Conservation (phyloP, 805 yeast species). For the Candida peoriensis region DNA sequence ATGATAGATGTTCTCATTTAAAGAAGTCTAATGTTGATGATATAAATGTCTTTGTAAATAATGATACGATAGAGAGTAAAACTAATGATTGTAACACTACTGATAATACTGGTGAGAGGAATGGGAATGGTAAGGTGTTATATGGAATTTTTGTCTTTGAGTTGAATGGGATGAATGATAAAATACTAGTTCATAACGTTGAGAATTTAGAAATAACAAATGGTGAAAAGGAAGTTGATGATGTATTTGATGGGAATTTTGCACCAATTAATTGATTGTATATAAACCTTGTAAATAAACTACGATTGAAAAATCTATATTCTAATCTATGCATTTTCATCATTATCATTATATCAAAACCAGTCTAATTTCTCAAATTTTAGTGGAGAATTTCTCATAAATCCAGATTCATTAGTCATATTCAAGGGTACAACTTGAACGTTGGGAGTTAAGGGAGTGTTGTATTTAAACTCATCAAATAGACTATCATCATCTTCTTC, state of each 20-base stretch:
- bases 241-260: constrained; percentile 8
- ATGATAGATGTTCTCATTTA: constrained; percentile 46
- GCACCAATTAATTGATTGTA: too few species aligned
- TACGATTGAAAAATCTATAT: too few species aligned
- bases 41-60: too few species aligned
- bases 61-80: too few species aligned
- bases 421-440: constrained; percentile 2
- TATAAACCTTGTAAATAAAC: constrained; percentile 2
- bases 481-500: constrained; percentile 6
- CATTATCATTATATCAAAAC: constrained; percentile 4
- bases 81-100: too few species aligned
- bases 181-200: constrained; percentile 57
- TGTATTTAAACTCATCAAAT: constrained; percentile 2
- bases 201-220: constrained; percentile 60
- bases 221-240: constrained; percentile 10
- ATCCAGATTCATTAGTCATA: too few species aligned
- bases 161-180: constrained; percentile 46
- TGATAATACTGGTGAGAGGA: too few species aligned
- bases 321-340: too few species aligned
- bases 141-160: constrained; percentile 64
- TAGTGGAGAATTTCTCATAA: constrained; percentile 6
- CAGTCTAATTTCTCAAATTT: constrained; percentile 11
- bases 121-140: constrained; percentile 9
- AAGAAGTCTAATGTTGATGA: constrained; percentile 7
- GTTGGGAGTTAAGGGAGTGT: constrained; percentile 15